phyloP scores from a whole-genome alignment of 225 moss, liverwort and hornwort species.

The Asterella californica region DNA sequence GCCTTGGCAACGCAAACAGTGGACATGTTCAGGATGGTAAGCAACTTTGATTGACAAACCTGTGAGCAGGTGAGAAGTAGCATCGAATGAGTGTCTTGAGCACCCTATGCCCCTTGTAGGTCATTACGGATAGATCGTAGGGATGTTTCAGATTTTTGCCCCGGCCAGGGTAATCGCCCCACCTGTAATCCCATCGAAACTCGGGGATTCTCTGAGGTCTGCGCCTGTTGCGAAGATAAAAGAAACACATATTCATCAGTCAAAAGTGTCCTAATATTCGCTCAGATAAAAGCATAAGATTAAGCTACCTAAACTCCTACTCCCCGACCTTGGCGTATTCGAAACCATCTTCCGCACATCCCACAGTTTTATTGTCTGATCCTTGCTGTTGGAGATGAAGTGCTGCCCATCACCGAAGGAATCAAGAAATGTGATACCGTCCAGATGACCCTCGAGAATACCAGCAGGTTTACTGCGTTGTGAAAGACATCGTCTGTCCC shows the following conservation, averaged over 20 bases:
- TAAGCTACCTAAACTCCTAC: neutral
- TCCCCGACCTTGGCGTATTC: slow-evolving; percentile 32
- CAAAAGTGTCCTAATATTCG: neutral
- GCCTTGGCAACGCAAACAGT: neutral
- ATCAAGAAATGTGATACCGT: slow-evolving; percentile 86
- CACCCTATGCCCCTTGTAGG: slow-evolving; percentile 87
- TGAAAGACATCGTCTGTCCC: slow-evolving; percentile 75
- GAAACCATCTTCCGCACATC: slow-evolving; percentile 86
- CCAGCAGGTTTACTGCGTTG: slow-evolving; percentile 51
- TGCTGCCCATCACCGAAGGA: slow-evolving; percentile 84
- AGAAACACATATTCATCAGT: neutral
- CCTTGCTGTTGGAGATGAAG: slow-evolving; percentile 93
- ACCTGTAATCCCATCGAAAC: slow-evolving; percentile 84
- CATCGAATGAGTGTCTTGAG: slow-evolving; percentile 91
- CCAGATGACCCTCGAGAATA: slow-evolving; percentile 74
- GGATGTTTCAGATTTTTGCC: slow-evolving; percentile 75
- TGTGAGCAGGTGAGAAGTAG: slow-evolving; percentile 80
- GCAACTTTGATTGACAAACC: slow-evolving; percentile 36
- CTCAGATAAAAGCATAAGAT: neutral
- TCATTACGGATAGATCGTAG: slow-evolving; percentile 87
- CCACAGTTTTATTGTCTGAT: slow-evolving; percentile 94
- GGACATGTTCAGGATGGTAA: neutral
- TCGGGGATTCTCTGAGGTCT: slow-evolving; percentile 45
- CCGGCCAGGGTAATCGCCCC: slow-evolving; percentile 89
- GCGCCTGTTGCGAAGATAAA: neutral